Evolutionary conservation across 805 yeast species (phyloP), one percentile per base, ranked within the genome.

Genomic region (Starmera dryadoides): DNA sequence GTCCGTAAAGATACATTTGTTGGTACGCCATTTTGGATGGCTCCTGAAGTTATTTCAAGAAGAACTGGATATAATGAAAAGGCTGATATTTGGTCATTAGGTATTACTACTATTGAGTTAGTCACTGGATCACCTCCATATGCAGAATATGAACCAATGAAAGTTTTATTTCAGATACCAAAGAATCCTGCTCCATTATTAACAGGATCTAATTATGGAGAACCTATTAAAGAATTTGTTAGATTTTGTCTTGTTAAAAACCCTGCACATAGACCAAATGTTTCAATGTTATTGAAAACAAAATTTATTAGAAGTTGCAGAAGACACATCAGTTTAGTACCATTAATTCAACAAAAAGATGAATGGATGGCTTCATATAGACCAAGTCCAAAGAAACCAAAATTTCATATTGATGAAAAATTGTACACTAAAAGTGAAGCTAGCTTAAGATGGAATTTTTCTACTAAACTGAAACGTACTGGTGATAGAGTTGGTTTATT

Each of bases 21-120:
- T 38, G 98, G 98, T 1, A 88, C 97, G 0, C 96, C 97, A 12
- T 86, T 77, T 60, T 89, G 97, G 97, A 89, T 91, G 98, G 98
- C 98, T 0, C 98, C 98, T 0, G 98, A 93, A 58, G 84, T 91
- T n/a, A 83, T 93, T 33, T 58, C 68, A 5, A 57, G 72, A 42
- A 54, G 59, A 34, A 58, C 62, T 9, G 95, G 93, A 1, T 88
- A 93, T 58, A 73, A 85, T 53, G 84, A 81, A 45, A 85, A 83
- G 52, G 95, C 88, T 1, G 98, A 93, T 56, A 85, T 93, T 38
- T 93, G 98, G 98, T 87, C 96, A 0, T 66, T 88, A 18, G 98
- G 98, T 0, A 91, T 93, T 37, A 89, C 98, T 0, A 78, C 86
- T 1, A 83, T 86, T 51, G 98, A 93, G 60, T 64, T 93, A 35